Evolutionary conservation across 345 rosid species (phyloP).

Genomic region (Brassica cretica): DNA sequence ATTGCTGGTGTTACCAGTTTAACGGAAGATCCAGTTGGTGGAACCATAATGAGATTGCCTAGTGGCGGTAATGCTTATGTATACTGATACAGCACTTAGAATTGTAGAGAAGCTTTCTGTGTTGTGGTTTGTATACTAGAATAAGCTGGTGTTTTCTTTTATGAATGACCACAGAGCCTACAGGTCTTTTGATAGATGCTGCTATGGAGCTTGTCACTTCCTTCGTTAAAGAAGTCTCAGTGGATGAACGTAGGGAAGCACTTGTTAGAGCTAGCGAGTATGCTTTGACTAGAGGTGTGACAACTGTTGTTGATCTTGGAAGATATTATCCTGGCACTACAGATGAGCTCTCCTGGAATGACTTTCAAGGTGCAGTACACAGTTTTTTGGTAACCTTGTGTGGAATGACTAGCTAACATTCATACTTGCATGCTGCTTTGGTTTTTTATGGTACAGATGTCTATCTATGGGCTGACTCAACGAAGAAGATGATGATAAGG

Average conservation of each 20-base stretch:
- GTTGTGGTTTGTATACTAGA: slow-evolving; percentile 16
- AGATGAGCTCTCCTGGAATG: slow-evolving; percentile 71
- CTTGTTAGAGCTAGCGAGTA: slow-evolving; percentile 69
- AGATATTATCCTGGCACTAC: slow-evolving; percentile 78
- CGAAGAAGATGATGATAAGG: slow-evolving; percentile 73
- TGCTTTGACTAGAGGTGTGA: slow-evolving; percentile 81
- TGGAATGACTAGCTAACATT: background rate
- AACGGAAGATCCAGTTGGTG: slow-evolving; percentile 74
- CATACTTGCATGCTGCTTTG: slow-evolving; percentile 3
- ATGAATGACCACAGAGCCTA: slow-evolving; percentile 50
- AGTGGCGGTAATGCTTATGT: slow-evolving; percentile 55
- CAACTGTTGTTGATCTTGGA: slow-evolving; percentile 83
- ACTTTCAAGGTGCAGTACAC: slow-evolving; percentile 64
- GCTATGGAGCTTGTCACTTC: slow-evolving; percentile 71
- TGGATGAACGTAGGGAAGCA: slow-evolving; percentile 81
- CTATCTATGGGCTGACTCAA: slow-evolving; percentile 80
- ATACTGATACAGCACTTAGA: background rate
- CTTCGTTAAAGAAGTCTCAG: slow-evolving; percentile 62
- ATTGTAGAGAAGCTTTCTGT: background rate
- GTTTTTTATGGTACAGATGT: slow-evolving; percentile 55
- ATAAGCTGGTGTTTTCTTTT: slow-evolving; percentile 1
- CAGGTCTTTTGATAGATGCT: slow-evolving; percentile 82
- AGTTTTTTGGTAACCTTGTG: background rate
- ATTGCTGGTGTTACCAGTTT: slow-evolving; percentile 58
- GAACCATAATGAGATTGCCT: slow-evolving; percentile 59